Conservation (phyloP, 2,329 filamentous ascomycete genomes). For the Cladosporium sp. region DNA sequence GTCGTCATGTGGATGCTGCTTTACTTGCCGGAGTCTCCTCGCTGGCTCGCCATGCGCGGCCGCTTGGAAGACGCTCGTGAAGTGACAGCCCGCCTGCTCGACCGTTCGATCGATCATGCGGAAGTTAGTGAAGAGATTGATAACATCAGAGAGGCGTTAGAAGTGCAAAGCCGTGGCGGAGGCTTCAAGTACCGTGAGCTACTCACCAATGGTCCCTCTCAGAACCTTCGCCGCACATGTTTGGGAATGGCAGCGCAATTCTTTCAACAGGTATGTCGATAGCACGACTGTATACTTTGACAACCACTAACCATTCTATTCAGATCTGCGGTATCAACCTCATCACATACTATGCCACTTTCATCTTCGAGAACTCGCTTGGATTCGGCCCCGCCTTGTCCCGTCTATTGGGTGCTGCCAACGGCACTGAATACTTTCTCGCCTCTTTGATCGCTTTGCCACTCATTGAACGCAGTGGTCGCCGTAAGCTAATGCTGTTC, state of each 20-base stretch:
- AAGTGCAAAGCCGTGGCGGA: neutral
- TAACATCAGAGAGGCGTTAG: slow-evolving; percentile 8
- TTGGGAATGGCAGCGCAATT: slow-evolving; percentile 7
- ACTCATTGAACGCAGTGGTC: slow-evolving; percentile 41
- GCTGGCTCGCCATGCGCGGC: slow-evolving; percentile 13
- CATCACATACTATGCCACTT: slow-evolving; percentile 9
- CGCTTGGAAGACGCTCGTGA: slow-evolving; percentile 10
- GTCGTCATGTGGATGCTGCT: slow-evolving; percentile 11
- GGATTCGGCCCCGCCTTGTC: slow-evolving; percentile 18
- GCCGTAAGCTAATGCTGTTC: slow-evolving; percentile 66
- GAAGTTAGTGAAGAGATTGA: slow-evolving; percentile 1
- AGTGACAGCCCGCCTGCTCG: slow-evolving; percentile 3
- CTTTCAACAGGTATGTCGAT: slow-evolving; percentile 4
- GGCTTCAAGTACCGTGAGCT: slow-evolving; percentile 6
- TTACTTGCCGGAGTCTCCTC: slow-evolving; percentile 12
- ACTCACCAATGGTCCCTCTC: slow-evolving; percentile 1
- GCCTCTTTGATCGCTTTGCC: slow-evolving; percentile 35
- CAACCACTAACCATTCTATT: neutral
- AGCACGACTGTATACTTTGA: neutral
- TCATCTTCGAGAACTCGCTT: slow-evolving; percentile 17
- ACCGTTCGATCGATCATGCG: neutral
- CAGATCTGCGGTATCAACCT: slow-evolving; percentile 6
- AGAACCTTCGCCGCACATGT: slow-evolving; percentile 2
- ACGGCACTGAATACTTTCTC: slow-evolving; percentile 25
- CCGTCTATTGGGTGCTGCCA: slow-evolving; percentile 21